Evolutionary conservation across 768 basidiomycete genomes (phyloP), one percentile per base, ranked within the genome.

Genomic region (Hypholoma sublateritium): DNA sequence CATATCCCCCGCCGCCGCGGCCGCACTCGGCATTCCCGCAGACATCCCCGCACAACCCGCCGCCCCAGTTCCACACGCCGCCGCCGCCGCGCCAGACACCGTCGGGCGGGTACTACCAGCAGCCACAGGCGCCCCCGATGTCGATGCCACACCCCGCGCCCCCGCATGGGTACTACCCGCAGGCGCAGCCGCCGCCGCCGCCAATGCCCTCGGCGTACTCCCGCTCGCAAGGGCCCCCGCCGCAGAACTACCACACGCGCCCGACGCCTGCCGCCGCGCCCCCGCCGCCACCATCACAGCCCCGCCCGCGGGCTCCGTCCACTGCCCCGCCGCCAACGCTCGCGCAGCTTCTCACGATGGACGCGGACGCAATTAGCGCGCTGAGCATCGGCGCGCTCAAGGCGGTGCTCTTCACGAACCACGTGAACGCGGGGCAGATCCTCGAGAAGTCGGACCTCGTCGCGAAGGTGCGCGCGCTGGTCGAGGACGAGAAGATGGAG

Each of bases 401-500:
- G 69, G 77, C 79, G 2, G 80, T 96, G 17, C 70, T 97, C 19
- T 92, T 85, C 66, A 84, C 85, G 53, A 92, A 95, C 61, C 93
- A 89, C 55, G 90, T 96, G 41, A 83, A 84, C 62, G 84, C 91
- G 25, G 82, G 85, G 42, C 77, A 86, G 65, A 74, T 95, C 1
- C 74, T 96, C n/a, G 95, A 97, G 75, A 97, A 97, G 75, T 74
- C 78, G 21, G 92, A 94, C 49, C 70, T 94, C n/a, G 90, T 94
- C 13, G 77, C 70, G 42, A 89, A 88, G 65, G 91, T 92, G 22
- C 62, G 74, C 54, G 73, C 70, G 14, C 70, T 93, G 12, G 72
- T 93, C 16, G 86, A 86, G 50, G 85, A 85, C 58, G 89, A 91
- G 67, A 73, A 75, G 59, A 63, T 70, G 28, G 83, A 85, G 47